A percentile compares a stretch with the other conserved stretches of the same genome.
Conservation (phyloP, 257 asterid species). For the Plantago ovata region DNA sequence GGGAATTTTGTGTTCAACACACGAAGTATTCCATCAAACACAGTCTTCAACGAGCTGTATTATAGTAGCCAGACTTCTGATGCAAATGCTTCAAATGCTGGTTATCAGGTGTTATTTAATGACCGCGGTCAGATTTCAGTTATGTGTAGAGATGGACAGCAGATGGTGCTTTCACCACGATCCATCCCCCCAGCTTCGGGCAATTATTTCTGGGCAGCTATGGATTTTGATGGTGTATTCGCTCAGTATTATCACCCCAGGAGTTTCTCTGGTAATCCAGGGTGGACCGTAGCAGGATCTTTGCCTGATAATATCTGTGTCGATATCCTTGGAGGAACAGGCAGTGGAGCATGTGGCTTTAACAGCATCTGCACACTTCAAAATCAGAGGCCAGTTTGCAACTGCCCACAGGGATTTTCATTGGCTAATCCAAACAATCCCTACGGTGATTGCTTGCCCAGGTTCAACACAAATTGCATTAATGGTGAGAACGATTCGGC, state of each 20-base stretch:
- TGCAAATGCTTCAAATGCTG: conserved; percentile 1
- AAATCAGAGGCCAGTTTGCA: conserved; percentile 27
- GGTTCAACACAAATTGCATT: conserved; percentile 26
- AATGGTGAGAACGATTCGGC: conserved; percentile 14
- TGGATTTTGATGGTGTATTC: conserved; percentile 44
- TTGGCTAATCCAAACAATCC: conserved; percentile 23
- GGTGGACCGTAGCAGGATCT: conserved; percentile 5
- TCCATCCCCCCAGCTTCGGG: conserved; percentile 5
- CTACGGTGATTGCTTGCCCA: conserved; percentile 32
- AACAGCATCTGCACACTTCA: conserved; percentile 31
- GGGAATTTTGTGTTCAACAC: conserved; percentile 38
- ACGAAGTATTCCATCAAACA: neutral
- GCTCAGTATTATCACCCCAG: no score
- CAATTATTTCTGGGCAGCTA: conserved; percentile 27
- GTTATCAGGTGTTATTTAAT: conserved; percentile 6
- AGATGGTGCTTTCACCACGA: conserved; percentile 5
- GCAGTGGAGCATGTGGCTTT: conserved; percentile 52
- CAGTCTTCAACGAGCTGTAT: conserved; percentile 20
- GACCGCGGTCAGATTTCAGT: neutral
- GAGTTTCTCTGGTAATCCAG: no score
- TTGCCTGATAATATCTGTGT: conserved; percentile 28
- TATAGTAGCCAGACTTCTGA: neutral
- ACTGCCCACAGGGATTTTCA: no score
- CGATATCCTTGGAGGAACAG: conserved; percentile 5
- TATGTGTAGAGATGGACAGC: conserved; percentile 11